Evolutionary conservation across 1,284 basidiomycete genomes (phyloP), one percentile per base, ranked within the genome.

Genomic region (Apiotrichum domesticum): DNA sequence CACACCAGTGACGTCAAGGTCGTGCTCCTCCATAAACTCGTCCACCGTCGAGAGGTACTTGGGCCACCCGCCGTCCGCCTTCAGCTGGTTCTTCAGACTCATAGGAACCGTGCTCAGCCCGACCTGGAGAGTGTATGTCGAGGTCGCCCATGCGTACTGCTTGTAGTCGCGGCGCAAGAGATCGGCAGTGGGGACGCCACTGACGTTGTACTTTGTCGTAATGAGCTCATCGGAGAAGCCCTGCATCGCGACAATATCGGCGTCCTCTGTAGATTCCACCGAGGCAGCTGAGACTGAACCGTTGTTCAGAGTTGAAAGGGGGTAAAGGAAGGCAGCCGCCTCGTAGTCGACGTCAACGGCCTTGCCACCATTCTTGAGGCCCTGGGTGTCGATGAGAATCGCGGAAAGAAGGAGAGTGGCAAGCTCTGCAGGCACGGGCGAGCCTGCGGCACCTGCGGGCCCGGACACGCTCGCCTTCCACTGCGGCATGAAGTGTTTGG

Each of bases 161-260:
- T 98, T 98, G 81, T 94, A 98, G 75, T 98, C 95, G 15, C 95
- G 80, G 15, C 87, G 80, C 4, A 98, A 81, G 34, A 97, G 83
- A 66, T 97, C 90, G 49, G 82, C 79, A 0, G 85, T 84, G 37
- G 78, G 79, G 33, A 98, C 80, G 59, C 84, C 81, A 0, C 83
- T 81, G 8, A 97, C 79, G 59, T 87, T 83, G 4, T 68, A 70
- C 72, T 98, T 98, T 74, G 83, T 82, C 1, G 74, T 67, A 7
- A 72, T 67, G 6, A 97, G 81, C 0, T 77, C 75, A 6, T 73
- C 64, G 6, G 81, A 79, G 32, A 88, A 81, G 0, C 78, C 73
- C 3, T 57, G 56, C 6, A 79, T 58, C 1, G 65, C 33, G 6
- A 71, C 67, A 3, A 70, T 44, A 3, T 39, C 10, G 2, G 29